Evolutionary conservation across 768 basidiomycete genomes (phyloP).

Genomic region (Leccinum rimulosum): DNA sequence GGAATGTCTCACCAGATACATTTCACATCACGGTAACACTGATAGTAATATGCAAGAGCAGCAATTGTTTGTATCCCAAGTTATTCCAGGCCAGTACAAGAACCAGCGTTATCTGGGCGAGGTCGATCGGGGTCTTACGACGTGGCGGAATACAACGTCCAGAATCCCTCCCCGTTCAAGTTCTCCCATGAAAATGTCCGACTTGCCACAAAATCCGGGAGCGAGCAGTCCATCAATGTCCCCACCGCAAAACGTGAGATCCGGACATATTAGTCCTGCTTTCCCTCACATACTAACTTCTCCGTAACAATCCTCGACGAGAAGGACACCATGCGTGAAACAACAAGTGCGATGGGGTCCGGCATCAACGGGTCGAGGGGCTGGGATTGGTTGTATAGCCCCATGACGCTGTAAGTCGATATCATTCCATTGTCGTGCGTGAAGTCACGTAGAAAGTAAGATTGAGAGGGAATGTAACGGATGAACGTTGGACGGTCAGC

Average conservation of each 20-base stretch:
- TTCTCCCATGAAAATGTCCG: neutral
- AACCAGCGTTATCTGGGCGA: neutral
- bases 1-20: neutral
- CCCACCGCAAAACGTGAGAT: neutral
- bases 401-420: conserved; percentile 40
- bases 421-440: conserved; percentile 84
- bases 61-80: neutral
- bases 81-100: neutral
- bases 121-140: neutral
- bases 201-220: neutral
- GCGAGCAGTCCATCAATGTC: neutral
- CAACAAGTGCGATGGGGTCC: conserved; percentile 41
- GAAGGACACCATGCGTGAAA: conserved; percentile 48
- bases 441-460: conserved; percentile 73
- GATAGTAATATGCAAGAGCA: no score
- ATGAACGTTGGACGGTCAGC: conserved; percentile 57
- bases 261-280: conserved; percentile 33
- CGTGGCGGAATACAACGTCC: neutral
- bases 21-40: neutral
- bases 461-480: conserved; percentile 68
- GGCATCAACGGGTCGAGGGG: neutral
- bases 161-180: neutral
- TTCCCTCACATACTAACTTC: conserved; percentile 46
- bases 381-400: conserved; percentile 2
- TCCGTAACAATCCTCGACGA: conserved; percentile 70